Percentiles rank a stretch among this genome's conserved stretches.
Evolutionary conservation across 1,284 basidiomycete species (phyloP).

Genomic region (Tremellales sp.): DNA sequence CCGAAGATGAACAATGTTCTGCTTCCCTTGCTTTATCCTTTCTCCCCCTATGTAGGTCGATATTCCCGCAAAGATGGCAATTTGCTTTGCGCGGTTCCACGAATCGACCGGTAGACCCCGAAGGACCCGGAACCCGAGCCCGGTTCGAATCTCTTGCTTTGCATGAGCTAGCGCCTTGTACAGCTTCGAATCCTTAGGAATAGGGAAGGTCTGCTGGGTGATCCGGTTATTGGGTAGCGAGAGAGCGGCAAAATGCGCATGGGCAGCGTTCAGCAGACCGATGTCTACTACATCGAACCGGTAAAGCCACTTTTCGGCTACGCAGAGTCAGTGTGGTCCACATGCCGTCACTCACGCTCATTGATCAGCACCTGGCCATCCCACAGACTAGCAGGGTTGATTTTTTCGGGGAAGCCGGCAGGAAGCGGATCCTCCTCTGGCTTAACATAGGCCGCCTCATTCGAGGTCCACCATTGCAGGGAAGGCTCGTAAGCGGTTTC

Average conservation of each 20-base stretch:
- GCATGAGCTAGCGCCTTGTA: conserved; percentile 12
- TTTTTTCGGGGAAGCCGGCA: conserved; percentile 19
- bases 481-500: conserved; percentile 23
- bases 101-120: conserved; percentile 26
- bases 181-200: conserved; percentile 14
- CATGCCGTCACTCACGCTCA: conserved; percentile 18
- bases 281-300: conserved; percentile 20
- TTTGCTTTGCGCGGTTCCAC: conserved; percentile 22
- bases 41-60: conserved; percentile 16
- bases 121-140: conserved; percentile 24
- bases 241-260: conserved; percentile 24
- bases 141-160: conserved; percentile 17
- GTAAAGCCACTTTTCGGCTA: conserved; percentile 28
- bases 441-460: conserved; percentile 18
- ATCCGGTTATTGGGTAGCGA: conserved; percentile 17
- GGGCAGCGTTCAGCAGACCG: conserved; percentile 13
- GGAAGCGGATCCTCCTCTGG: conserved; percentile 20
- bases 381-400: conserved; percentile 16
- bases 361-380: conserved; percentile 26
- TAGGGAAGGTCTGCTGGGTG: conserved; percentile 19
- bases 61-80: conserved; percentile 24
- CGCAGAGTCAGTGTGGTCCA: neutral
- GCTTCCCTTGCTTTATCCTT: conserved; percentile 14
- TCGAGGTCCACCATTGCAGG: conserved; percentile 20
- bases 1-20: conserved; percentile 24